phyloP scores from a whole-genome alignment of 2,329 filamentous ascomycete genomes.

The Ascochyta koolunga region DNA sequence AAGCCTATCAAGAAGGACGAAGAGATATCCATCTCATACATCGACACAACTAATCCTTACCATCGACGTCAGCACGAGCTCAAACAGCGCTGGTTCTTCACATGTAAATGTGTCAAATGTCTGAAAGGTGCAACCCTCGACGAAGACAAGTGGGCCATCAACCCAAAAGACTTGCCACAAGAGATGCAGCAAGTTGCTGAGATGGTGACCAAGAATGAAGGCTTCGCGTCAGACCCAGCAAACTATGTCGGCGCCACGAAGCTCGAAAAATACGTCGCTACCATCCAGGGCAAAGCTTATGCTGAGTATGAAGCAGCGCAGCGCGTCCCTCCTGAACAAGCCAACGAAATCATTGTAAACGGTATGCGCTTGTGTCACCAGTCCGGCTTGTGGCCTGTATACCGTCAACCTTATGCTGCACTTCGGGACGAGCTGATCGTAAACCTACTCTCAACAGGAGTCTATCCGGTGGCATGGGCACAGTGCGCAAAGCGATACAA shows the following conservation, averaged over 20 bases:
- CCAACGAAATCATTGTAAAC: conserved; percentile 45
- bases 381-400: conserved; percentile 53
- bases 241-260: conserved; percentile 33
- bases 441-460: conserved; percentile 51
- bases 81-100: conserved; percentile 63
- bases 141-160: conserved; percentile 52
- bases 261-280: conserved; percentile 35
- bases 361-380: conserved; percentile 51
- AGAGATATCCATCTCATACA: conserved; percentile 67
- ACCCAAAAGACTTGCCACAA: conserved; percentile 34
- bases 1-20: conserved; percentile 59
- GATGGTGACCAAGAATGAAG: conserved; percentile 21
- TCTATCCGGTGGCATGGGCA: conserved; percentile 56
- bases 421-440: conserved; percentile 61
- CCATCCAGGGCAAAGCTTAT: conserved; percentile 36
- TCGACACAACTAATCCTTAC: conserved; percentile 62
- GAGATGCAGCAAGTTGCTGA: conserved; percentile 32
- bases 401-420: conserved; percentile 61
- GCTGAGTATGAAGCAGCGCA: conserved; percentile 33
- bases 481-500: conserved; percentile 60
- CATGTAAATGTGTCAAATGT: conserved; percentile 62
- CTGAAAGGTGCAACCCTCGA: conserved; percentile 38
- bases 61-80: conserved; percentile 60
- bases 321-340: conserved; percentile 30
- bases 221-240: conserved; percentile 24